Conservation (phyloP, 73 alveolate species). For the Paramecium tetraurelia region DNA sequence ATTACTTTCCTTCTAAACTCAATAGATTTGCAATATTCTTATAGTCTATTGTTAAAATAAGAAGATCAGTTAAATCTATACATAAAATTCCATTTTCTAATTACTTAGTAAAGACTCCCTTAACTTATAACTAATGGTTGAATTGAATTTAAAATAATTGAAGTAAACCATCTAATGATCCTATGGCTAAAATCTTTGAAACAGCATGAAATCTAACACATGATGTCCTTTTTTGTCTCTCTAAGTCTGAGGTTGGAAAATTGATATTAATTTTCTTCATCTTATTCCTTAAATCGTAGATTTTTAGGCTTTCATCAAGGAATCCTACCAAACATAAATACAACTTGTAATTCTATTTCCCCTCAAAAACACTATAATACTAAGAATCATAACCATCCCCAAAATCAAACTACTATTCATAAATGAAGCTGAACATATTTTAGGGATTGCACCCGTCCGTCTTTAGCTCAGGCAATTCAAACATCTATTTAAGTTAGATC, state of each 20-base stretch:
- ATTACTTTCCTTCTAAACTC: background rate
- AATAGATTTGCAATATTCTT: background rate
- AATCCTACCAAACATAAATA: constrained; percentile 82
- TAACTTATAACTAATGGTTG: background rate
- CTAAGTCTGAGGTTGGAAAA: background rate
- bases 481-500: background rate
- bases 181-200: background rate
- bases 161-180: background rate
- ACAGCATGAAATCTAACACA: constrained; percentile 41
- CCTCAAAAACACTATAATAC: constrained; percentile 63
- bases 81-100: background rate
- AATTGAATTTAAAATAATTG: background rate
- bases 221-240: constrained; percentile 24
- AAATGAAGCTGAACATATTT: background rate
- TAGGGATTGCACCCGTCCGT: background rate
- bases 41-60: background rate
- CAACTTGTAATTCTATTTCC: background rate
- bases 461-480: background rate
- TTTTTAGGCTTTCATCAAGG: constrained; percentile 69
- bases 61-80: background rate
- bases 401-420: background rate
- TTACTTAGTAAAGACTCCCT: background rate
- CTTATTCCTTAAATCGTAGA: constrained; percentile 27
- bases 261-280: background rate
- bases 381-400: constrained; percentile 59